Evolutionary conservation across 1,139 yeast genomes (phyloP).

Genomic region (Candida neerlandica): DNA sequence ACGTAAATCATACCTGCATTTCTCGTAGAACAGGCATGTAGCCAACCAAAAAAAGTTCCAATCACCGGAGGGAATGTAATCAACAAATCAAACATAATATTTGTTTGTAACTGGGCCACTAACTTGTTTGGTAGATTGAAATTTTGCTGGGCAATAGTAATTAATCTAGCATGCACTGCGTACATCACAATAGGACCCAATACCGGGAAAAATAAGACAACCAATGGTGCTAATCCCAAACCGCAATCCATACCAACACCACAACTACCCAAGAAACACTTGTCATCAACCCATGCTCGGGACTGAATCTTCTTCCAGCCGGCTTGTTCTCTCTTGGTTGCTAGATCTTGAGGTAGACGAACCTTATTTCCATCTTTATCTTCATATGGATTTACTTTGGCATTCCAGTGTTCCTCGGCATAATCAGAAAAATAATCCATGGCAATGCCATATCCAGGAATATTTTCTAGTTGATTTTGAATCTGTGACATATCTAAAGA

Average conservation of each 20-base stretch:
- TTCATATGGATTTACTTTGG: constrained; percentile 67
- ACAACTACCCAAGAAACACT: constrained; percentile 76
- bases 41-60: constrained; percentile 76
- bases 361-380: constrained; percentile 60
- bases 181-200: constrained; percentile 84
- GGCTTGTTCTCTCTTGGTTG: constrained; percentile 63
- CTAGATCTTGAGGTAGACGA: constrained; percentile 54
- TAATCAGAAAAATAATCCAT: constrained; percentile 63
- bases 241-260: constrained; percentile 73
- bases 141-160: constrained; percentile 56
- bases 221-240: constrained; percentile 71
- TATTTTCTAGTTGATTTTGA: constrained; percentile 45
- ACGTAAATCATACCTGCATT: constrained; percentile 78
- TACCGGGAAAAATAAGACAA: constrained; percentile 66
- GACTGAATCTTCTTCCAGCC: constrained; percentile 73
- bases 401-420: constrained; percentile 63
- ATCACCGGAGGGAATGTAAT: constrained; percentile 78
- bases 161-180: constrained; percentile 68
- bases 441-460: constrained; percentile 60
- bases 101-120: constrained; percentile 70
- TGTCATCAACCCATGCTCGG: constrained; percentile 85
- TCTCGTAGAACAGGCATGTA: constrained; percentile 85
- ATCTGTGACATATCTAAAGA: constrained; percentile 24
- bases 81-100: constrained; percentile 70
- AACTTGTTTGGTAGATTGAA: constrained; percentile 61